Percentiles rank a stretch among this genome's conserved stretches.
Evolutionary conservation across 2,329 filamentous ascomycete genomes (phyloP).

Genomic region (Colletotrichum sp.): DNA sequence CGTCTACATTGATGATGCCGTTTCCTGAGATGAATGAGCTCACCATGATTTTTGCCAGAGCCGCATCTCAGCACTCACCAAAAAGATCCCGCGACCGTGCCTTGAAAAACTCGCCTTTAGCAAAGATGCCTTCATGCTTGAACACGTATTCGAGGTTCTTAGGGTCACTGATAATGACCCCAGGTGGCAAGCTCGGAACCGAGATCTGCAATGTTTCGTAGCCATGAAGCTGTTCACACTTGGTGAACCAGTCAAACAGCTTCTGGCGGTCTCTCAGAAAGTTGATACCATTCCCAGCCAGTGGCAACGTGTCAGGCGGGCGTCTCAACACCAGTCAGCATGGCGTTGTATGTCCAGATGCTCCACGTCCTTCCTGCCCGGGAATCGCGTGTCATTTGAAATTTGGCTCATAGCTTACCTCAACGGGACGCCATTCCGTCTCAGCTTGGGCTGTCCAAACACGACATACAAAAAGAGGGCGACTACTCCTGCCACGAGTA

Average conservation of each 20-base stretch:
- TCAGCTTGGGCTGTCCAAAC: constrained; percentile 15
- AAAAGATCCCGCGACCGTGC: constrained; percentile 66
- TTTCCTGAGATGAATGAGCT: constrained; percentile 42
- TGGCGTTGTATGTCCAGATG: not conserved
- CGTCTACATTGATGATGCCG: constrained; percentile 72
- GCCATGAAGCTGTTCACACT: constrained; percentile 60
- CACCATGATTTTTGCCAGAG: constrained; percentile 27
- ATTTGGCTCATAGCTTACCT: constrained; percentile 8
- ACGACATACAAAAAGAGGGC: constrained; percentile 7
- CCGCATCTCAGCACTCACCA: constrained; percentile 31
- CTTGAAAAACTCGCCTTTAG: constrained; percentile 68
- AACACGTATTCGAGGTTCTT: constrained; percentile 67
- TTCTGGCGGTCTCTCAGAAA: constrained; percentile 65
- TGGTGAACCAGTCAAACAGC: constrained; percentile 67
- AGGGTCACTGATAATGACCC: constrained; percentile 67
- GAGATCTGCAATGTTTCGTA: constrained; percentile 66
- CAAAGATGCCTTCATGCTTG: constrained; percentile 63
- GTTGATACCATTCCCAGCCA: constrained; percentile 65
- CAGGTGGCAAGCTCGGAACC: constrained; percentile 66
- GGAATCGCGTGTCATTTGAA: not conserved
- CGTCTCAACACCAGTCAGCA: constrained; percentile 36
- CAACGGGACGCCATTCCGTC: constrained; percentile 20
- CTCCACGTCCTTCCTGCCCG: not conserved
- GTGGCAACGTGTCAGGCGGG: constrained; percentile 56
- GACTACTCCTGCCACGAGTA: not conserved